Percentiles rank a stretch among this genome's conserved stretches.
Evolutionary conservation across 2,329 filamentous ascomycete genomes (phyloP).

Genomic region (Fusarium longipes): DNA sequence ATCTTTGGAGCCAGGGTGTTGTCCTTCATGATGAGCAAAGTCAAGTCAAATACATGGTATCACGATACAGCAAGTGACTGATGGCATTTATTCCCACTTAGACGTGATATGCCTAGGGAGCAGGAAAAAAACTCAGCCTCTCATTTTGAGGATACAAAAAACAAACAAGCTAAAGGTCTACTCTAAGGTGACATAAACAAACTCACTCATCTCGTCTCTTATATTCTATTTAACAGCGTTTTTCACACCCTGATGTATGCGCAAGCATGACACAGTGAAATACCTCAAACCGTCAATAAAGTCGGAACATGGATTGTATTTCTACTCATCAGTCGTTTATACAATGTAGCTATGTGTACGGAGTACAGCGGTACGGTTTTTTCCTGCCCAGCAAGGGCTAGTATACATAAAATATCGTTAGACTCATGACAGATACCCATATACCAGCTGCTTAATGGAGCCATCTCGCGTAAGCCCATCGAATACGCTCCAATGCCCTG

Average conservation of each 20-base stretch:
- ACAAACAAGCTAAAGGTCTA: too few species aligned
- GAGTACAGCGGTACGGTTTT: constrained; percentile 22
- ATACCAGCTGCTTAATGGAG: constrained; percentile 41
- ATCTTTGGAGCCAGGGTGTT: neutral
- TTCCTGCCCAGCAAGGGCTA: constrained; percentile 20
- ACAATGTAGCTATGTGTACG: constrained; percentile 34
- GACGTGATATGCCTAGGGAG: too few species aligned
- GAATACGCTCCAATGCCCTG: constrained; percentile 82
- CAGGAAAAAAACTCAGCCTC: too few species aligned
- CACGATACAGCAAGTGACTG: neutral
- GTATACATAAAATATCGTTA: constrained; percentile 26
- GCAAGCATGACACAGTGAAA: neutral
- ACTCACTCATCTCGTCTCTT: too few species aligned
- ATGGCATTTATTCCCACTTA: neutral
- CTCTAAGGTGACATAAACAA: too few species aligned
- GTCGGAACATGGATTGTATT: neutral
- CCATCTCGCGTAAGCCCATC: constrained; percentile 91
- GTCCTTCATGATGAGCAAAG: neutral
- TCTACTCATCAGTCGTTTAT: constrained; percentile 26
- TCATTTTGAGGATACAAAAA: too few species aligned
- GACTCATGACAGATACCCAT: neutral
- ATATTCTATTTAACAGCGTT: too few species aligned
- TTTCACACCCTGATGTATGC: neutral
- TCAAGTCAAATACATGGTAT: neutral
- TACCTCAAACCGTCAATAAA: too few species aligned